Percentiles rank a stretch among this genome's conserved stretches.
Evolutionary conservation across 2,329 filamentous ascomycete genomes (phyloP).

Genomic region (Penicillium sp.): DNA sequence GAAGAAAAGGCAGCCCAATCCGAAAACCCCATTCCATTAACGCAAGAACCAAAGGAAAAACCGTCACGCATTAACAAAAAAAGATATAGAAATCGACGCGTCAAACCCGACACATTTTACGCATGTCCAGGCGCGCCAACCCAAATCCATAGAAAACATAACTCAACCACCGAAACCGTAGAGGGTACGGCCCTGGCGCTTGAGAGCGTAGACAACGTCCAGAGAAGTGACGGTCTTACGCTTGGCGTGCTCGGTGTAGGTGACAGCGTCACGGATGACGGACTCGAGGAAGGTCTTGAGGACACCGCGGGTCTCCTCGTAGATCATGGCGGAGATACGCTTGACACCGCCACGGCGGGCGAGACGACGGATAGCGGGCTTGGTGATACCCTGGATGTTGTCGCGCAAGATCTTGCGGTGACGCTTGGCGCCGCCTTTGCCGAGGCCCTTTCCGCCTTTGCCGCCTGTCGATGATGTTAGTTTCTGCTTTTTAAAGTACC

Average conservation of each 20-base stretch:
- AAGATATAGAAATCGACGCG: too few species aligned
- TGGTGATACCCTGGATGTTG: slow-evolving; percentile 99
- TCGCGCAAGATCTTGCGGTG: slow-evolving; percentile 99
- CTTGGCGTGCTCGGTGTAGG: slow-evolving; percentile 80
- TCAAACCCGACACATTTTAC: too few species aligned
- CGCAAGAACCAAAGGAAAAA: too few species aligned
- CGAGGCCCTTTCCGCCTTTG: slow-evolving; percentile 96
- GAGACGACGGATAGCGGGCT: slow-evolving; percentile 97
- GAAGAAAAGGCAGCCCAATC: too few species aligned
- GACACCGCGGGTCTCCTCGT: slow-evolving; percentile 77
- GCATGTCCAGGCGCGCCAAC: too few species aligned
- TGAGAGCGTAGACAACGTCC: slow-evolving; percentile 62
- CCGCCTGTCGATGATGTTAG: slow-evolving; percentile 58
- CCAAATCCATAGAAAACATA: not conserved
- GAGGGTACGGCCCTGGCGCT: slow-evolving; percentile 66
- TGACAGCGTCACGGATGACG: slow-evolving; percentile 75
- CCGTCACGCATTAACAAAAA: too few species aligned
- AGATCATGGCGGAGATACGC: slow-evolving; percentile 98
- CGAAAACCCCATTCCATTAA: too few species aligned
- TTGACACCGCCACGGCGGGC: slow-evolving; percentile 99
- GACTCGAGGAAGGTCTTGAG: slow-evolving; percentile 80
- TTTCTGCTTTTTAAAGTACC: not conserved
- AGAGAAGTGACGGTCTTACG: slow-evolving; percentile 57
- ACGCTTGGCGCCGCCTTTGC: slow-evolving; percentile 98
- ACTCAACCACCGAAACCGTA: slow-evolving; percentile 83